These are phyloP conservation scores for Nasturtium officinale DNA, from an alignment of 345 rosid species.

Conservation along the genomic window DNA sequence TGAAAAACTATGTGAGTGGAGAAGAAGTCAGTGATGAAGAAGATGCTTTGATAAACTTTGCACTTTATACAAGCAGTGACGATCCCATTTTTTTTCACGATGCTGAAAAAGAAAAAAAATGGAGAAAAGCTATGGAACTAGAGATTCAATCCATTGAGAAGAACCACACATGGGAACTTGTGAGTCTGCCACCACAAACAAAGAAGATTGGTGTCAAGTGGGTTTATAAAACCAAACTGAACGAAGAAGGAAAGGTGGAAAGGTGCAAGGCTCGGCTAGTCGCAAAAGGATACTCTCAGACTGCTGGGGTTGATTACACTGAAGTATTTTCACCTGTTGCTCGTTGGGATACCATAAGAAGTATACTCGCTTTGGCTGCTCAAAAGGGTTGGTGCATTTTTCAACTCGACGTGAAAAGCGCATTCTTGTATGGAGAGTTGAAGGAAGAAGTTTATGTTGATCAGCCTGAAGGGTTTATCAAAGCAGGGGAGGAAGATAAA, in stretches of 20 bases:
- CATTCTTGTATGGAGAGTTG: neutral
- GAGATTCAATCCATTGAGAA: neutral
- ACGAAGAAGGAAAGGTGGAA: neutral
- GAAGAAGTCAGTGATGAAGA: too few relatives aligned
- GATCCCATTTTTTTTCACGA: neutral
- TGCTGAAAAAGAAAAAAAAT: neutral
- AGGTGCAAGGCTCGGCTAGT: neutral
- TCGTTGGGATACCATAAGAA: neutral
- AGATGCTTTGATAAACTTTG: too few relatives aligned
- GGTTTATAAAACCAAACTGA: neutral
- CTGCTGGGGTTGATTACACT: rapidly evolving
- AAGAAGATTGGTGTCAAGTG: neutral
- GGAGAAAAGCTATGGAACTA: neutral
- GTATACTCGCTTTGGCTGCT: rapidly evolving
- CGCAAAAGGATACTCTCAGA: neutral
- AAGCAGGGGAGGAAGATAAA: neutral
- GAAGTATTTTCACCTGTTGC: neutral
- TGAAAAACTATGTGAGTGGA: too few relatives aligned
- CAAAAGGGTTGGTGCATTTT: neutral
- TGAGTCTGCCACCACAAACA: rapidly evolving
- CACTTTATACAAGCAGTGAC: too few relatives aligned
- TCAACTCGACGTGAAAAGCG: neutral
- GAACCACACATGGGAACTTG: neutral
- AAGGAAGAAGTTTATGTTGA: neutral
- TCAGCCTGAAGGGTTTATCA: neutral